A percentile compares a stretch with the other conserved stretches of the same genome.
These are phyloP conservation scores for Xylaria sp. DNA, from an alignment of 2,329 filamentous ascomycete genomes.

Conservation along the genomic window DNA sequence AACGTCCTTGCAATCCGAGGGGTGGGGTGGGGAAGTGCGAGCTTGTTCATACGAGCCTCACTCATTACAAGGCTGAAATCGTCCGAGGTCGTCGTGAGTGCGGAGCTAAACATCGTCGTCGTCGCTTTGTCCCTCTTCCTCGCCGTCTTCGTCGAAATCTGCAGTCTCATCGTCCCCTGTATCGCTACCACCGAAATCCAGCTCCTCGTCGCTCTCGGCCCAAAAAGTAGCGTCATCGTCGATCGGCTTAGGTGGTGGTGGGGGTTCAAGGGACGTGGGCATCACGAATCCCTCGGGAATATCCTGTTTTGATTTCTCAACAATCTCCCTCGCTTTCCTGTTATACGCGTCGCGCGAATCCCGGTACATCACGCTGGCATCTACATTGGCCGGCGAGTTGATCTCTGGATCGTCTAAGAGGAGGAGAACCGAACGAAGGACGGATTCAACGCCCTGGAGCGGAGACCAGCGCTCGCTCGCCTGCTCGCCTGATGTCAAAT, in stretches of 20 bases:
- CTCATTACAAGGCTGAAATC: neutral
- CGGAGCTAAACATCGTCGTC: constrained; percentile 56
- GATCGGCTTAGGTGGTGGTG: constrained; percentile 69
- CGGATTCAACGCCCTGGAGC: constrained; percentile 91
- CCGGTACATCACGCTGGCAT: constrained; percentile 86
- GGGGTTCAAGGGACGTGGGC: constrained; percentile 76
- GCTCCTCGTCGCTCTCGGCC: constrained; percentile 78
- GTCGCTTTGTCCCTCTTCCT: constrained; percentile 67
- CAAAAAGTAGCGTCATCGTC: constrained; percentile 85
- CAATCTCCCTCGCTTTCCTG: constrained; percentile 72
- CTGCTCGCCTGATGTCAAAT: constrained; percentile 88
- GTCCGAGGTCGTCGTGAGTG: constrained; percentile 27
- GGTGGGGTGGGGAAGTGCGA: neutral
- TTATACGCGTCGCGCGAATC: constrained; percentile 78
- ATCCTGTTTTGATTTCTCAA: constrained; percentile 78
- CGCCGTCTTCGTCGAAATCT: constrained; percentile 64
- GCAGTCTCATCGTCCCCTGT: constrained; percentile 68
- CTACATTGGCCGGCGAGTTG: constrained; percentile 92
- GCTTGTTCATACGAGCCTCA: neutral
- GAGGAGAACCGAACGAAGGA: constrained; percentile 90
- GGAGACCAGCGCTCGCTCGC: constrained; percentile 95
- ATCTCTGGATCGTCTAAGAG: constrained; percentile 95
- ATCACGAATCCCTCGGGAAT: constrained; percentile 84
- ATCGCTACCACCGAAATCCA: constrained; percentile 81
- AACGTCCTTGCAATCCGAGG: neutral